Percentiles rank a stretch among this genome's conserved stretches.
These are phyloP conservation scores for Tinospora cordifolia DNA, from an alignment of 164 flowering plant species.

Conservation along the genomic window DNA sequence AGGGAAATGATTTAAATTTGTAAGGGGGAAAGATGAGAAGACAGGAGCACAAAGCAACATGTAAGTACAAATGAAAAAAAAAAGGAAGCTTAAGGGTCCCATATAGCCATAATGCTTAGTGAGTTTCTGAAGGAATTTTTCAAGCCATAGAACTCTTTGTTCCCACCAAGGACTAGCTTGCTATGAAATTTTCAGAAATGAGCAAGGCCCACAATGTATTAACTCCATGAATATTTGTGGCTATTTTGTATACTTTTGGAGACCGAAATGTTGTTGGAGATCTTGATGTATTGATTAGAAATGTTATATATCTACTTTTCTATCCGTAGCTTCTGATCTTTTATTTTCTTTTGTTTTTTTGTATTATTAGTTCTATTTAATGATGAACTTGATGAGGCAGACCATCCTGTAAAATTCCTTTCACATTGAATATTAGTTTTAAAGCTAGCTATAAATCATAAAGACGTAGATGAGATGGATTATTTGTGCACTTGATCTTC, in stretches of 20 bases:
- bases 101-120: not conserved
- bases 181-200: not conserved
- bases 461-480: too few species aligned
- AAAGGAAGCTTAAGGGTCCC: not conserved
- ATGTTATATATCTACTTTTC: conserved; percentile 1
- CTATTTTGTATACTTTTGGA: not conserved
- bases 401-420: not conserved
- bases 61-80: not conserved
- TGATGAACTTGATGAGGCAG: not conserved
- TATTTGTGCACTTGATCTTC: too few species aligned
- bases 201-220: not conserved
- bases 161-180: not conserved
- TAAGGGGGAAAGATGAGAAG: not conserved
- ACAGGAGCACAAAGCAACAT: not conserved
- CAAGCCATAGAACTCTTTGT: not conserved
- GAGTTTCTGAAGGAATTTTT: not conserved
- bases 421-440: not conserved
- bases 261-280: not conserved
- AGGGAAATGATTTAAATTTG: not conserved
- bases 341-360: too few species aligned
- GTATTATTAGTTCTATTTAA: not conserved
- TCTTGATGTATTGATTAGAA: not conserved
- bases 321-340: not conserved
- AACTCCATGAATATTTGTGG: not conserved
- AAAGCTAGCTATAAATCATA: too few species aligned